Conservation (phyloP, 2,329 filamentous ascomycete species). For the Monilinia vaccinii-corymbosi region DNA sequence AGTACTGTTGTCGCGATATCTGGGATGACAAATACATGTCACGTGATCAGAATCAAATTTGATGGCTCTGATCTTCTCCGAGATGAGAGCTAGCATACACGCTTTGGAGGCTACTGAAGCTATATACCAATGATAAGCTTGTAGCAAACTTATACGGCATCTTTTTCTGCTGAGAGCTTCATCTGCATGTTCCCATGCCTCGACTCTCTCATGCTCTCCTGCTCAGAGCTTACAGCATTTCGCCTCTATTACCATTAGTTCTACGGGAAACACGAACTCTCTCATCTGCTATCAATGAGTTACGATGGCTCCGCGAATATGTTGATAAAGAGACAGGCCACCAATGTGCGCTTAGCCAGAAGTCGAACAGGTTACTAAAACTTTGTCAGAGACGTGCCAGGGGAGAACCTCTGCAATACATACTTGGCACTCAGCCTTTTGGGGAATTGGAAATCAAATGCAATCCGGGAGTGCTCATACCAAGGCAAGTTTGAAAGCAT, state of each 20-base stretch:
- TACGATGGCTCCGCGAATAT: constrained; percentile 64
- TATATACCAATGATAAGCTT: background rate
- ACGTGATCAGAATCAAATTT: background rate
- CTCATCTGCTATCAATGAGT: constrained; percentile 55
- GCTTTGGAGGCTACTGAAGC: background rate
- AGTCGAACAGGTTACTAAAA: constrained; percentile 24
- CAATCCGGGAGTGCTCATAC: constrained; percentile 71
- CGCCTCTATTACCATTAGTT: constrained; percentile 48
- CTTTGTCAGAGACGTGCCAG: constrained; percentile 42
- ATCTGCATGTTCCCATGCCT: constrained; percentile 40
- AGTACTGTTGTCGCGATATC: too few relatives aligned
- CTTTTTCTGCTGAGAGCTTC: too few relatives aligned
- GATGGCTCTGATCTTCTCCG: background rate
- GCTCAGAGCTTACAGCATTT: constrained; percentile 43
- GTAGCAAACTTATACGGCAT: background rate
- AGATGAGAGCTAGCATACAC: background rate
- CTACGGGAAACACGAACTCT: constrained; percentile 56
- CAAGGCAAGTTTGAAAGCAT: constrained; percentile 42
- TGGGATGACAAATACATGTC: background rate
- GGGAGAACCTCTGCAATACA: constrained; percentile 79
- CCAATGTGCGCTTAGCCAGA: constrained; percentile 11
- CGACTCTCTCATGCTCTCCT: constrained; percentile 52
- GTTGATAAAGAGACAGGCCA: constrained; percentile 28
- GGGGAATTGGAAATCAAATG: constrained; percentile 74
- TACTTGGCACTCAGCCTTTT: constrained; percentile 83